A percentile compares a stretch with the other conserved stretches of the same genome.
Conservation (phyloP, 2,329 filamentous ascomycete species). For the Epichloe sylvatica region DNA sequence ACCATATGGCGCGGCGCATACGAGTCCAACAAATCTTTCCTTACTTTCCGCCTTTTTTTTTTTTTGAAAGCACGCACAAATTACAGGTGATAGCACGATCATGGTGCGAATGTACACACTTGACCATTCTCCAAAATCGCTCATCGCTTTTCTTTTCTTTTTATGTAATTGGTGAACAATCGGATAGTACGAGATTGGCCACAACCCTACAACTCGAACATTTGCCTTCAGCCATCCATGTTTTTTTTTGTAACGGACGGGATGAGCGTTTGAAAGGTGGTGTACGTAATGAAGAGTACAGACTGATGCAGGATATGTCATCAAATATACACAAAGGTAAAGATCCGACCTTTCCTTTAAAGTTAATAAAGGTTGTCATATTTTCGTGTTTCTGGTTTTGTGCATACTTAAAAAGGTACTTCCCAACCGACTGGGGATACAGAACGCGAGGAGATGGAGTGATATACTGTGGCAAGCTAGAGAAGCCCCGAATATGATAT, state of each 20-base stretch:
- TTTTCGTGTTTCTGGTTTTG: not conserved
- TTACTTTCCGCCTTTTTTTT: not conserved
- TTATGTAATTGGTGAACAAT: not conserved
- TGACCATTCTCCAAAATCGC: not conserved
- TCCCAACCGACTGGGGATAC: no score
- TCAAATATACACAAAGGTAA: no score
- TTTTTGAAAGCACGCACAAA: not conserved
- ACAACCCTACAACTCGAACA: not conserved
- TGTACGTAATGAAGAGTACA: no score
- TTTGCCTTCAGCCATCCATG: not conserved
- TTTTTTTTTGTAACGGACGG: not conserved
- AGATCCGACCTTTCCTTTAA: not conserved
- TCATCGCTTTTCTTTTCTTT: not conserved
- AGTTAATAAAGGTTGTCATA: not conserved
- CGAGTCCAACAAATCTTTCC: not conserved
- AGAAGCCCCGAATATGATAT: not conserved
- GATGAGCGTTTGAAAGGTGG: not conserved
- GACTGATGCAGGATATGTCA: no score
- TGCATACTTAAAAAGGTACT: not conserved
- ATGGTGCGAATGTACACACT: not conserved
- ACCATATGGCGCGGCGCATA: not conserved
- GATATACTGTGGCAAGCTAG: not conserved
- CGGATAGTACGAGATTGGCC: not conserved
- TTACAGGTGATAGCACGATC: not conserved
- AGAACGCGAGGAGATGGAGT: not conserved